Evolutionary conservation across 2,329 filamentous ascomycete species (phyloP).

Genomic region (Rosellinia necatrix): DNA sequence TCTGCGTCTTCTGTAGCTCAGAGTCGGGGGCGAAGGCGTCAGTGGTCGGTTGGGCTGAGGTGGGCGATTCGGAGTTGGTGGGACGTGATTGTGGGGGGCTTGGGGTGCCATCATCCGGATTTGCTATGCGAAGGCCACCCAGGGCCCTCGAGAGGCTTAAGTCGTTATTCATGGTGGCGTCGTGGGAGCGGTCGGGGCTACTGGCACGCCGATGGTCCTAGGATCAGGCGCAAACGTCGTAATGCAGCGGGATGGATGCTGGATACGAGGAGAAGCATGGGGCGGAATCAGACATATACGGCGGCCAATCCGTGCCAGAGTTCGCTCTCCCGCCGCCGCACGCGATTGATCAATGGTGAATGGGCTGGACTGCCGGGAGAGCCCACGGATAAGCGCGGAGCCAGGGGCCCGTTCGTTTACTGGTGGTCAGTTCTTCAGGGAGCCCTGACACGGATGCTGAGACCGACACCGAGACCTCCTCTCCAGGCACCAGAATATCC

Average conservation of each 20-base stretch:
- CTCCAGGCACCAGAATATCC: constrained; percentile 25
- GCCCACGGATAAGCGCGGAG: constrained; percentile 2
- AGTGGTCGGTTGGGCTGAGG: constrained; percentile 30
- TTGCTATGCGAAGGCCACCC: constrained; percentile 94
- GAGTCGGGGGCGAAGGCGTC: constrained; percentile 30
- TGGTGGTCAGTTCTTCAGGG: constrained; percentile 11
- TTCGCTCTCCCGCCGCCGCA: constrained; percentile 12
- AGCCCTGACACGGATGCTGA: constrained; percentile 5
- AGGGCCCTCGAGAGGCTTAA: constrained; percentile 89
- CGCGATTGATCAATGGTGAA: constrained; percentile 16
- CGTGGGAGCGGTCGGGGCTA: neutral
- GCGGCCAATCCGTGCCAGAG: constrained; percentile 11
- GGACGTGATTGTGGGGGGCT: constrained; percentile 40
- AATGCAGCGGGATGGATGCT: neutral
- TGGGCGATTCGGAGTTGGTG: constrained; percentile 39
- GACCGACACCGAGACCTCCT: neutral
- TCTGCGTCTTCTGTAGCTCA: constrained; percentile 32
- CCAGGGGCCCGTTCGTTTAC: constrained; percentile 1
- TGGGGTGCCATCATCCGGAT: constrained; percentile 75
- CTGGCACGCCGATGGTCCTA: constrained; percentile 4
- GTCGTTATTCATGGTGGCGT: constrained; percentile 78
- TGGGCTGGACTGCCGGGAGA: constrained; percentile 2
- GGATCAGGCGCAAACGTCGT: constrained; percentile 7
- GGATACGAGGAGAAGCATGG: constrained; percentile 8
- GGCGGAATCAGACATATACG: constrained; percentile 13